Conservation (phyloP, 495 filamentous ascomycete genomes). For the Aspergillus bridgeri region DNA sequence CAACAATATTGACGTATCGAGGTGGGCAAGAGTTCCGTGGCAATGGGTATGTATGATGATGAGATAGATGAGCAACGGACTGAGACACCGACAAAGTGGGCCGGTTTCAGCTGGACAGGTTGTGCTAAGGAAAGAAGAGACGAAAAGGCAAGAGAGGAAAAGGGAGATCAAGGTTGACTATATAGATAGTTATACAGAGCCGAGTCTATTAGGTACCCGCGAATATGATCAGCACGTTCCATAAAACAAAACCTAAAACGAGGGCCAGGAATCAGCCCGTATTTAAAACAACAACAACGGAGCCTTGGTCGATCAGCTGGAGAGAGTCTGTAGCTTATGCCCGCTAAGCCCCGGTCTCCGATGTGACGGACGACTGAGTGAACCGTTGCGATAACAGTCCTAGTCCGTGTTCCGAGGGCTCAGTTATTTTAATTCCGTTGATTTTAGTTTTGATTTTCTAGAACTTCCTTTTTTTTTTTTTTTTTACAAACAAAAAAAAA, state of each 20-base stretch:
- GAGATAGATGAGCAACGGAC: background rate
- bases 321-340: slow-evolving; percentile 21
- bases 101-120: too few species aligned
- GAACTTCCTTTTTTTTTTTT: background rate
- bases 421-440: slow-evolving; percentile 8
- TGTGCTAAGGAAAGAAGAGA: slow-evolving; percentile 3
- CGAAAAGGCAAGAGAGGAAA: background rate
- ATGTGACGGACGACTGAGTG: slow-evolving; percentile 14
- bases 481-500: too few species aligned
- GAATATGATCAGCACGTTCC: slow-evolving; percentile 8
- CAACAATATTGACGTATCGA: slow-evolving; percentile 1
- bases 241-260: slow-evolving; percentile 10
- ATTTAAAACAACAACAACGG: slow-evolving; percentile 20
- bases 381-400: slow-evolving; percentile 29
- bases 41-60: background rate
- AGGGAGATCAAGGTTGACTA: slow-evolving; percentile 23
- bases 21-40: background rate
- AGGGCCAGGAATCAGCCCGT: slow-evolving; percentile 11
- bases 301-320: slow-evolving; percentile 31
- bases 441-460: slow-evolving; percentile 1
- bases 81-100: too few species aligned
- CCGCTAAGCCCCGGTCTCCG: slow-evolving; percentile 32
- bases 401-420: slow-evolving; percentile 27
- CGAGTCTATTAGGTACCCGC: slow-evolving; percentile 3
- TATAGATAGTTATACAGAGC: slow-evolving; percentile 23